Base-by-base conservation (phyloP, 1,284 basidiomycete genomes). In the Puccinia brachypodii region DNA sequence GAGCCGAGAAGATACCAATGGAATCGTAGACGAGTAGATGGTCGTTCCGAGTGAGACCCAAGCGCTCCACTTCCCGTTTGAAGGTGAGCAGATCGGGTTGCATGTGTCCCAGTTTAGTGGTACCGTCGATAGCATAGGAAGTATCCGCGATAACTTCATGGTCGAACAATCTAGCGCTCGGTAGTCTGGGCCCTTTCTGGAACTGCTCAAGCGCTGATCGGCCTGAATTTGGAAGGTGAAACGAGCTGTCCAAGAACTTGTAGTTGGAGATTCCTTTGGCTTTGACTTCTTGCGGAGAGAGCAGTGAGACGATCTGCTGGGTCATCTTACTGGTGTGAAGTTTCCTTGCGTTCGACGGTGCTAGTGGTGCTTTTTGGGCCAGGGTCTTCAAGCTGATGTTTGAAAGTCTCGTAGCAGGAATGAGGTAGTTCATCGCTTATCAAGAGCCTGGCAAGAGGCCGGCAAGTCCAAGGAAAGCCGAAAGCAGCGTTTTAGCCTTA, bases 1-100 rank as follows among this genome's bases (percentile, higher is more conserved):
- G 95, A 33, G 94, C 90, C 0, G 93, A 95, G 88, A 98, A 96
- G 33, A 97, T 88, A 9, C 94, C 94, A 80, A 92, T 89, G 0
- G 92, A 89, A 86, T 97, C 96, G 86, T 98, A 98, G 76, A 69
- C 83, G 74, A 78, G 75, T n/a, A 82, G 38, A 66, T 36, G 83
- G 80, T 82, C 77, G 53, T 53, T 31, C 19, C 64, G 28, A 16
- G 66, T 33, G 11, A 80, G 16, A 28, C 68, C 77, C 31, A 80
- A 42, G 28, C 58, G 22, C 44, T 73, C 47, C 68, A 80, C 58
- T 3, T 47, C 33, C 11, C n/a, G 44, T 50, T 62, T 47, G 25
- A 80, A 80, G n/a, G 69, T 73, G 22, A 14, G n/a, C 19, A 58
- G 31, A 47, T 80, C 68, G 22, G 77, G 77, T 69, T 58, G 50